Percentiles rank a stretch among this genome's conserved stretches.
Conservation (phyloP, 495 filamentous ascomycete genomes). For the Xylaria castorea region DNA sequence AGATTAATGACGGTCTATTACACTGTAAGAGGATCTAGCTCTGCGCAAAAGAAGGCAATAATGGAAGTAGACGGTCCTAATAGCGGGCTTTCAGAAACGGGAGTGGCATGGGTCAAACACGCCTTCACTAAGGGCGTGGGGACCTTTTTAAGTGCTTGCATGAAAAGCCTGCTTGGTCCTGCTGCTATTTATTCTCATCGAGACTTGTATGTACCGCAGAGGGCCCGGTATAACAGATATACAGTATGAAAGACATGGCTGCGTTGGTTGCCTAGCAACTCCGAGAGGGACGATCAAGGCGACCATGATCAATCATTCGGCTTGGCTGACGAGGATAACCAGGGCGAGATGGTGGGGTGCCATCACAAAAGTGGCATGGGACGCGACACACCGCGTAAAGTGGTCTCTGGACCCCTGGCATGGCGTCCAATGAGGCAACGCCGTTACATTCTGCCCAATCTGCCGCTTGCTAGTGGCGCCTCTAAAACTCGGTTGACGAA, state of each 20-base stretch:
- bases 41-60: slow-evolving; percentile 35
- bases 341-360: slow-evolving; percentile 37
- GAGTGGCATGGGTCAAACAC: slow-evolving; percentile 29
- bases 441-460: slow-evolving; percentile 23
- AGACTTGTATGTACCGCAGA: slow-evolving; percentile 17
- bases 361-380: slow-evolving; percentile 39
- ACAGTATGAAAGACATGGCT: slow-evolving; percentile 36
- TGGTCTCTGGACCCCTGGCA: slow-evolving; percentile 40
- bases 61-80: slow-evolving; percentile 24
- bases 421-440: slow-evolving; percentile 23
- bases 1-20: slow-evolving; percentile 30
- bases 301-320: slow-evolving; percentile 29
- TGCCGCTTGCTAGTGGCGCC: not conserved
- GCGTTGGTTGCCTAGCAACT: slow-evolving; percentile 44
- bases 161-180: slow-evolving; percentile 38
- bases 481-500: not conserved
- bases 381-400: slow-evolving; percentile 46
- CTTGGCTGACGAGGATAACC: slow-evolving; percentile 36
- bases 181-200: slow-evolving; percentile 21
- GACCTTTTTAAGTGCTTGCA: slow-evolving; percentile 46
- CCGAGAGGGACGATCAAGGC: slow-evolving; percentile 31
- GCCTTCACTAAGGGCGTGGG: slow-evolving; percentile 26
- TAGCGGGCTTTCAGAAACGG: slow-evolving; percentile 28
- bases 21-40: slow-evolving; percentile 29
- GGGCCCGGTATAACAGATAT: slow-evolving; percentile 30